phyloP scores from a whole-genome alignment of 345 rosid genomes.

The Linum usitatissimum region DNA sequence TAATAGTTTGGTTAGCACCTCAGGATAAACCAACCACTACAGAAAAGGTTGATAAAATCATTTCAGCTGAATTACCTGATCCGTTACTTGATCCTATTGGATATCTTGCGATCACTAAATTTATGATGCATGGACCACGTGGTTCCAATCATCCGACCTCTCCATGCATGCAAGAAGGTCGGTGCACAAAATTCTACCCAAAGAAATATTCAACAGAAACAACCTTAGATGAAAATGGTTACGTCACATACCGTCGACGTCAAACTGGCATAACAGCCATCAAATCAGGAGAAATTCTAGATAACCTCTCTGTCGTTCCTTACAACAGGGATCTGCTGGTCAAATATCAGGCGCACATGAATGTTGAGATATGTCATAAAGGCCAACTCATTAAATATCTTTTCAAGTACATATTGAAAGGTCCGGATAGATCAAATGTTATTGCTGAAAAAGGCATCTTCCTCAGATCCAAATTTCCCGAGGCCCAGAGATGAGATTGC shows the following conservation, averaged over 20 bases:
- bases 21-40: no score
- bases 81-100: no score
- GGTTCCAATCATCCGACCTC: no score
- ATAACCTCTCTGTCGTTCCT: background rate
- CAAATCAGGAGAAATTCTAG: background rate
- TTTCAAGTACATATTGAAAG: slow-evolving; percentile 3
- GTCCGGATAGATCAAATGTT: background rate
- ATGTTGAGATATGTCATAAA: background rate
- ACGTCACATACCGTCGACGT: background rate
- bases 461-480: background rate
- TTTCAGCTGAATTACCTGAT: no score
- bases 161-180: no score
- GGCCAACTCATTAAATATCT: background rate
- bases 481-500: background rate
- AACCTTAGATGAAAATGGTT: background rate
- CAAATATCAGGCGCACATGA: slow-evolving; percentile 7
- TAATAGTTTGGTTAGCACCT: no score
- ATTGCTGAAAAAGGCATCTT: background rate
- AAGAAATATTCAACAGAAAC: background rate
- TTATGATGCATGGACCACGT: no score
- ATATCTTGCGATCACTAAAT: no score
- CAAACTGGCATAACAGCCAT: background rate
- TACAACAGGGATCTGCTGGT: background rate
- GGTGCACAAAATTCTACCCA: background rate
- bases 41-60: no score